Evolutionary conservation across 805 yeast genomes (phyloP).

Genomic region (Candida xyloterini): DNA sequence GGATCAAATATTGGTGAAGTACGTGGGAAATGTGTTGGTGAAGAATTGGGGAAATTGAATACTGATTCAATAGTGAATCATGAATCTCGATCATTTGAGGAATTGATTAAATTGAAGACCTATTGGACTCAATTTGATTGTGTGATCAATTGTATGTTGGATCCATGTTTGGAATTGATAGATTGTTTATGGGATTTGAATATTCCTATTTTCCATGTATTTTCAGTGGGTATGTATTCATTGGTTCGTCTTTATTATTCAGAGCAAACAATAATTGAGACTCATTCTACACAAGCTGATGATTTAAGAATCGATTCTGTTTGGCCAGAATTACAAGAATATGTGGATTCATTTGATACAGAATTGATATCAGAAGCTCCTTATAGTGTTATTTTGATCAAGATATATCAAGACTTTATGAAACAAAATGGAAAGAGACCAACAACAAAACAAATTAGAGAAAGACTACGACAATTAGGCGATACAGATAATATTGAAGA

Average conservation of each 20-base stretch:
- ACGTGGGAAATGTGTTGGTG: constrained; percentile 39
- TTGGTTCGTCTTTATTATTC: constrained; percentile 46
- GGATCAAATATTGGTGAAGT: constrained; percentile 41
- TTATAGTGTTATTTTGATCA: constrained; percentile 57
- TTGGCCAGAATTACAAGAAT: constrained; percentile 64
- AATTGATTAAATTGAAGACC: constrained; percentile 10
- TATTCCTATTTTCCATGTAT: constrained; percentile 54
- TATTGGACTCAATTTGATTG: constrained; percentile 50
- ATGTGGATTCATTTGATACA: constrained; percentile 50
- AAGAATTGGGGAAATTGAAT: constrained; percentile 54
- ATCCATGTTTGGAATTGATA: constrained; percentile 24
- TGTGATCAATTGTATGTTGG: constrained; percentile 39
- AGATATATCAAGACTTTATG: constrained; percentile 46
- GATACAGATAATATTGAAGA: constrained; percentile 38
- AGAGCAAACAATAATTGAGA: constrained; percentile 68
- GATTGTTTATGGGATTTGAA: constrained; percentile 39
- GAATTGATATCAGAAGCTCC: constrained; percentile 62
- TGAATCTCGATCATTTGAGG: constrained; percentile 9
- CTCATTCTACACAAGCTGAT: constrained; percentile 58
- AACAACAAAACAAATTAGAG: constrained; percentile 21
- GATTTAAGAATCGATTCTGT: constrained; percentile 68
- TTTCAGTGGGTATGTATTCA: constrained; percentile 66
- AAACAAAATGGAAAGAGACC: constrained; percentile 23
- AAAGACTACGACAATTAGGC: constrained; percentile 10
- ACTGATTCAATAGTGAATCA: constrained; percentile 48